Conservation (phyloP, 2,329 filamentous ascomycete species). For the Exophiala phaeomuriformis region DNA sequence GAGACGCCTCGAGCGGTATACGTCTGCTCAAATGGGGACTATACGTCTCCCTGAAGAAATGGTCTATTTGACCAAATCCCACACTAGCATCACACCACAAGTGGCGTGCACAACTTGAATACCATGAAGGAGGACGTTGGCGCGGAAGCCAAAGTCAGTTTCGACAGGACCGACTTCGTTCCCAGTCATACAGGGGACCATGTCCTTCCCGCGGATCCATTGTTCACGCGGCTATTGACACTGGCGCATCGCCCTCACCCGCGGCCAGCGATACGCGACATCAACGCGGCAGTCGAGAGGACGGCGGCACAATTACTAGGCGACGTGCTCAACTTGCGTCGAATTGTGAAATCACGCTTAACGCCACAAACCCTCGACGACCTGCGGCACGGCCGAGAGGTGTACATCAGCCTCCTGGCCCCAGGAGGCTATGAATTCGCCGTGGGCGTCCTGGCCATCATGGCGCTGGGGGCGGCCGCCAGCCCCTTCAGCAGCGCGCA, state of each 20-base stretch:
- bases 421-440: slow-evolving; percentile 35
- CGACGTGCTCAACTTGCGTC: slow-evolving; percentile 30
- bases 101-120: too few species aligned
- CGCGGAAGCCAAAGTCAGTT: background rate
- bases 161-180: slow-evolving; percentile 28
- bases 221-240: slow-evolving; percentile 32
- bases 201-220: slow-evolving; percentile 31
- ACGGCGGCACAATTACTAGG: slow-evolving; percentile 32
- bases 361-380: slow-evolving; percentile 21
- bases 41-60: too few species aligned
- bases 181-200: slow-evolving; percentile 29
- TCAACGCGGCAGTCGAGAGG: slow-evolving; percentile 31
- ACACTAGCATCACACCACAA: too few species aligned
- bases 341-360: slow-evolving; percentile 21
- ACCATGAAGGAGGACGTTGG: too few species aligned
- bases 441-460: slow-evolving; percentile 32
- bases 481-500: slow-evolving; percentile 31
- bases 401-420: slow-evolving; percentile 32
- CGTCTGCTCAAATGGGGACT: too few species aligned
- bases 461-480: slow-evolving; percentile 32
- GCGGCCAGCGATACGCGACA: slow-evolving; percentile 30
- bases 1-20: too few species aligned
- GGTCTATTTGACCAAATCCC: too few species aligned
- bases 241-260: slow-evolving; percentile 28
- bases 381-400: slow-evolving; percentile 29